Evolutionary conservation across 106 monocot genomes (phyloP), one percentile per base, ranked within the genome.

Genomic region (Allium fistulosum): DNA sequence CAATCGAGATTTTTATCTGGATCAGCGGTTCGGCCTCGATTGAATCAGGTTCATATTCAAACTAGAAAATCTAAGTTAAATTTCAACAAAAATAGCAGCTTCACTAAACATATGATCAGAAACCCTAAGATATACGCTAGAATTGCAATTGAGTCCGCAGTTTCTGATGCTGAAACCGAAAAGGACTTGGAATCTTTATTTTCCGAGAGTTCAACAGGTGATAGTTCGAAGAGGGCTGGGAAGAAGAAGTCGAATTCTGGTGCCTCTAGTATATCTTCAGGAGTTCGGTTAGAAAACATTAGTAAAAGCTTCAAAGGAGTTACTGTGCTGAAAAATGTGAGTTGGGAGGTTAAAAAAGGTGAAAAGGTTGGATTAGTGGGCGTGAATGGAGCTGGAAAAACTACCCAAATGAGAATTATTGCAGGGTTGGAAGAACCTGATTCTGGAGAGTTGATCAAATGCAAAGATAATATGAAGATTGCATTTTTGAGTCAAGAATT

Each of bases 341-440:
- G 81, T 66, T 99, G 99, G 99, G 99, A 90, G 78, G 99, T 99
- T 72, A 92, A 99, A 78, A 90, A 78, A 59, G 99, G 99, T 7
- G 90, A 99, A 74, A 99, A 90, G 37, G 99, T 99, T 11, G 99
- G 99, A 53, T 64, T 99, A 46, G 99, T 99, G 1, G 99, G 99
- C 5, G 92, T 99, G 15, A 99, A 99, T 51, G 99, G 99, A 4
- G 99, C 99, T 4, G 99, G 99, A 18, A 99, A 99, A 73, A 99
- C 99, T 10, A 99, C 99, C 11, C 99, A 99, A 76, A 53, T 99
- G 70, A 70, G 93, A 70, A 99, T 99, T 26, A 93, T 99, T 13
- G 84, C 90, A 0, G 99, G 93, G 0, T 26, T 93, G 57, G 99
- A 99, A 7, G 93, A 92, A 18, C 81, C 99, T 7, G 99, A 99